Conservation (phyloP, 2,329 filamentous ascomycete genomes). For the Calonectria crousiana region DNA sequence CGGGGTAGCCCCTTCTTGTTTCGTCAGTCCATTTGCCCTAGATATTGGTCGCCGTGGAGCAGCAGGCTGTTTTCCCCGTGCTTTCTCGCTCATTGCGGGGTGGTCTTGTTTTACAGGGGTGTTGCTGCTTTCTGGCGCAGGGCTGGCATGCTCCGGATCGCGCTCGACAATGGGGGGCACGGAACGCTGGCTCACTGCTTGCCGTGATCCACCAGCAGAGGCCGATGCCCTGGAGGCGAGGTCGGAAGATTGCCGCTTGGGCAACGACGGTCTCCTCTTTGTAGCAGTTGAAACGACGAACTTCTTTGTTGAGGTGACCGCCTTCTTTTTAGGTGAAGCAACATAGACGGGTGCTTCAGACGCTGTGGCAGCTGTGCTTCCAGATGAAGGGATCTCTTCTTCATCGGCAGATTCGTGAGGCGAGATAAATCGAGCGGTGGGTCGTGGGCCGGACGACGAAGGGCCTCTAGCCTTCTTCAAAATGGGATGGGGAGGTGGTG, state of each 20-base stretch:
- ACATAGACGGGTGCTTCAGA: constrained; percentile 46
- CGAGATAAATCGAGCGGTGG: constrained; percentile 72
- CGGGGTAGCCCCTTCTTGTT: constrained; percentile 15
- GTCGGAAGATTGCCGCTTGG: constrained; percentile 56
- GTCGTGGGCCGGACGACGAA: constrained; percentile 64
- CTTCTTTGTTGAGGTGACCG: constrained; percentile 47
- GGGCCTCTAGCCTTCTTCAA: constrained; percentile 70
- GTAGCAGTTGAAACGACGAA: constrained; percentile 58
- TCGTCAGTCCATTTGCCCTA: constrained; percentile 27
- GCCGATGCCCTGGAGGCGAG: constrained; percentile 47
- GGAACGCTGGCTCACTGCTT: constrained; percentile 40
- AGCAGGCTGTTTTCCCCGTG: constrained; percentile 61
- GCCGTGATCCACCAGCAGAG: constrained; percentile 38
- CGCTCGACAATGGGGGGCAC: constrained; percentile 46
- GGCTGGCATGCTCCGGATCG: constrained; percentile 19
- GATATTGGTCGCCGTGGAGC: constrained; percentile 32
- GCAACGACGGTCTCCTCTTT: constrained; percentile 60
- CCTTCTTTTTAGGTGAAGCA: constrained; percentile 46
- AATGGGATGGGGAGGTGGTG: constrained; percentile 67
- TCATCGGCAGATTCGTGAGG: constrained; percentile 63
- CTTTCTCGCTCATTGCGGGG: constrained; percentile 56
- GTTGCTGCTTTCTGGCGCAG: constrained; percentile 14
- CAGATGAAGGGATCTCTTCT: constrained; percentile 55
- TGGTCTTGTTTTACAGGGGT: constrained; percentile 18
- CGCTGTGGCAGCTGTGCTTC: constrained; percentile 51